These are phyloP conservation scores for Glarea lozoyensis DNA, from an alignment of 495 filamentous ascomycete species.

Conservation along the genomic window DNA sequence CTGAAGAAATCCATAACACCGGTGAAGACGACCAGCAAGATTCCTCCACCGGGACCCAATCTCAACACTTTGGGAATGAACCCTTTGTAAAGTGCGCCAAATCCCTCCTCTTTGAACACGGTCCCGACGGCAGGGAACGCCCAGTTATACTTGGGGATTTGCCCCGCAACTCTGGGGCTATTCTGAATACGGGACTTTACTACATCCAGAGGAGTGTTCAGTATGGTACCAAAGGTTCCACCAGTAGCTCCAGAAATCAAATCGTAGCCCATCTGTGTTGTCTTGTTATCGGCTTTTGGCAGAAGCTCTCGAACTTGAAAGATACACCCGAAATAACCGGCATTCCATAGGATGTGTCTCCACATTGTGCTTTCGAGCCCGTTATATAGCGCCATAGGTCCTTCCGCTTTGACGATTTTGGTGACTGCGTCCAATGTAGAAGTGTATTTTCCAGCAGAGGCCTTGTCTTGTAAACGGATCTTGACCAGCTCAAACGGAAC, in stretches of 20 bases:
- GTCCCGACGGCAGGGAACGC: constrained; percentile 77
- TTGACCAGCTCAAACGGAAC: constrained; percentile 94
- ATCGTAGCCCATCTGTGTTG: constrained; percentile 73
- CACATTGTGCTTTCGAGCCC: constrained; percentile 93
- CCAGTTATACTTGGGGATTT: constrained; percentile 93
- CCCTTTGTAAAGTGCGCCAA: constrained; percentile 89
- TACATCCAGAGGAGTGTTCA: constrained; percentile 97
- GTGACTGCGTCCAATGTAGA: constrained; percentile 84
- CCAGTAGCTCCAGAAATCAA: constrained; percentile 78
- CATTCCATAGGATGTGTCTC: constrained; percentile 96
- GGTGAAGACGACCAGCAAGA: constrained; percentile 87
- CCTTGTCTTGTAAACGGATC: constrained; percentile 92
- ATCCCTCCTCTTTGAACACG: constrained; percentile 89
- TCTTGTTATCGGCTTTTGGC: constrained; percentile 71
- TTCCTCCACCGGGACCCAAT: constrained; percentile 83
- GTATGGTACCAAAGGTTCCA: constrained; percentile 83
- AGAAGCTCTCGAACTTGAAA: constrained; percentile 84
- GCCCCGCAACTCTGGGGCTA: constrained; percentile 67
- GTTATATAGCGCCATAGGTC: constrained; percentile 85
- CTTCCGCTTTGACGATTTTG: constrained; percentile 80
- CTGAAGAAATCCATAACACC: constrained; percentile 86
- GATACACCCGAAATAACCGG: constrained; percentile 97
- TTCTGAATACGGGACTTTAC: constrained; percentile 98
- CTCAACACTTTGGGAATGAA: constrained; percentile 93
- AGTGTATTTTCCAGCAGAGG: constrained; percentile 87